Evolutionary conservation across 192 early-diverging fungal species (phyloP).

Genomic region (Podila horticola): DNA sequence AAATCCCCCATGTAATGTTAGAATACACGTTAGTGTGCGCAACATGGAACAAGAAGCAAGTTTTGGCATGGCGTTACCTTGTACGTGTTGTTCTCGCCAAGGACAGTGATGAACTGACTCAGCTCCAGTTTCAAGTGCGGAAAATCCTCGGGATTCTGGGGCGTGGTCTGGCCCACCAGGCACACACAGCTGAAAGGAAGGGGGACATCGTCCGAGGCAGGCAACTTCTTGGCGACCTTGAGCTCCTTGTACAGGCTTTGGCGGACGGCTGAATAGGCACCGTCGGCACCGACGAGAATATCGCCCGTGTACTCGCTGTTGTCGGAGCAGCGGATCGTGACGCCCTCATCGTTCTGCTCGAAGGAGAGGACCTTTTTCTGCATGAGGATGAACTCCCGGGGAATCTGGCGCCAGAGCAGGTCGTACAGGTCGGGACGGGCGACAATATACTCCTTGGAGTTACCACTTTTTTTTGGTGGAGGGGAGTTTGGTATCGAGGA

Average conservation of each 20-base stretch:
- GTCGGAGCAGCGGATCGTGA: constrained; percentile 1
- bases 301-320: not conserved
- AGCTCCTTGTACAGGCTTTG: not conserved
- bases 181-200: constrained; percentile 1
- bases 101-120: not conserved
- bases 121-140: not conserved
- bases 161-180: not conserved
- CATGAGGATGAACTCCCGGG: not conserved
- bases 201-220: not conserved
- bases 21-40: no score
- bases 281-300: not conserved
- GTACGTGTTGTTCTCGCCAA: constrained; percentile 1
- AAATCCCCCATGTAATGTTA: no score
- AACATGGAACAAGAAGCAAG: not conserved
- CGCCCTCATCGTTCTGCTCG: not conserved
- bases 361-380: not conserved
- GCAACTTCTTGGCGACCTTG: not conserved
- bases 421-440: not conserved
- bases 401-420: not conserved
- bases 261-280: not conserved
- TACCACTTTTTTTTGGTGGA: not conserved
- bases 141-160: not conserved
- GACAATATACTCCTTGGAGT: constrained; percentile 1
- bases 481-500: not conserved
- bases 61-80: not conserved